Conservation (phyloP, 495 filamentous ascomycete species). For the Baudoinia panamericana region DNA sequence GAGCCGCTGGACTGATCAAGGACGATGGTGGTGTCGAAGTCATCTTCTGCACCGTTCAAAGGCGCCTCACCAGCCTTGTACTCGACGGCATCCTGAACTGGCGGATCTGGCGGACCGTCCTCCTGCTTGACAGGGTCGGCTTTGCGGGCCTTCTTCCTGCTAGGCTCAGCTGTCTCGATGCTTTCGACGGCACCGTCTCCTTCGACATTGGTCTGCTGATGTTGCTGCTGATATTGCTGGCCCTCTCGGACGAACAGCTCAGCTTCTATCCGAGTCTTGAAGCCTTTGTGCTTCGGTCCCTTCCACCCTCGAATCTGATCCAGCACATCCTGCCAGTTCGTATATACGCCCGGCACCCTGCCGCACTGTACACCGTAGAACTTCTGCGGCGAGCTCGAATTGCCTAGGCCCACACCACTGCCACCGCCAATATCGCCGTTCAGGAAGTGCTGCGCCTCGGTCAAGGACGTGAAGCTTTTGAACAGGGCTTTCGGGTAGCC, state of each 20-base stretch:
- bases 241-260: conserved; percentile 53
- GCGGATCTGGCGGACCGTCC: conserved; percentile 15
- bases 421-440: conserved; percentile 30
- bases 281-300: conserved; percentile 69
- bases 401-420: not conserved
- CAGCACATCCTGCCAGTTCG: conserved; percentile 67
- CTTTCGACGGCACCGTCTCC: conserved; percentile 11
- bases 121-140: conserved; percentile 19
- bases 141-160: conserved; percentile 29
- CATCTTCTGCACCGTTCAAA: conserved; percentile 46
- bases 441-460: conserved; percentile 68
- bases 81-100: conserved; percentile 22
- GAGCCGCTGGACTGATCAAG: conserved; percentile 42
- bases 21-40: conserved; percentile 46
- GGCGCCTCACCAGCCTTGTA: conserved; percentile 43
- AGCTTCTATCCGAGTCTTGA: conserved; percentile 64
- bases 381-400: conserved; percentile 23
- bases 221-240: conserved; percentile 13
- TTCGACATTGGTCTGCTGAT: not conserved
- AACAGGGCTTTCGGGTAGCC: conserved; percentile 77
- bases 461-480: conserved; percentile 65
- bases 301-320: conserved; percentile 65
- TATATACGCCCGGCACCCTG: conserved; percentile 74
- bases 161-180: conserved; percentile 16
- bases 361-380: conserved; percentile 85